Percentiles rank a stretch among this genome's conserved stretches.
phyloP scores from a whole-genome alignment of 352 stramenopile species.

The Phytophthora fragariae region DNA sequence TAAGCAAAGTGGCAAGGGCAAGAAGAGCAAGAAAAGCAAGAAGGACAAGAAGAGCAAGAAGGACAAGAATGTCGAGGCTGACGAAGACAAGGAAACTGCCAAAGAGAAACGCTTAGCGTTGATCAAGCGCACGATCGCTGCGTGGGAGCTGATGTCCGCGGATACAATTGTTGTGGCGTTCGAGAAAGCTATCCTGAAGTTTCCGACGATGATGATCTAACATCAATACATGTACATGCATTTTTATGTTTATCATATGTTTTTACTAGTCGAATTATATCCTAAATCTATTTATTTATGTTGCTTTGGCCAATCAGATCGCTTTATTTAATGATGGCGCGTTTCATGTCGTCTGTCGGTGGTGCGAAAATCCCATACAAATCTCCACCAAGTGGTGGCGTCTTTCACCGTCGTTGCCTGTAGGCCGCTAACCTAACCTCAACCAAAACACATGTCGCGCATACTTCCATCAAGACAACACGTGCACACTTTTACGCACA shows the following conservation, averaged over 20 bases:
- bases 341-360: no score
- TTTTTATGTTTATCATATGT: neutral
- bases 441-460: neutral
- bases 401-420: no score
- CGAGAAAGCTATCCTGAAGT: neutral
- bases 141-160: neutral
- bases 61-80: neutral
- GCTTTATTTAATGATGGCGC: no score
- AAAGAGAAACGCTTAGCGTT: neutral
- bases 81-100: neutral
- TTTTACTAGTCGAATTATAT: no score
- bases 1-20: neutral
- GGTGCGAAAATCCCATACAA: no score
- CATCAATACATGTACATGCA: neutral
- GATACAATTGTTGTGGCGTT: neutral
- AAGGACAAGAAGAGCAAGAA: neutral
- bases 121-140: neutral
- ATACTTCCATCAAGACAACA: neutral
- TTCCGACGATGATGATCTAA: neutral
- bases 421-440: neutral
- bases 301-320: no score
- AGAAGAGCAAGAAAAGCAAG: no score
- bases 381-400: no score
- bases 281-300: no score
- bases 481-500: neutral